phyloP scores from a whole-genome alignment of 148 eudicot genomes.

The Camellia granthamiana region DNA sequence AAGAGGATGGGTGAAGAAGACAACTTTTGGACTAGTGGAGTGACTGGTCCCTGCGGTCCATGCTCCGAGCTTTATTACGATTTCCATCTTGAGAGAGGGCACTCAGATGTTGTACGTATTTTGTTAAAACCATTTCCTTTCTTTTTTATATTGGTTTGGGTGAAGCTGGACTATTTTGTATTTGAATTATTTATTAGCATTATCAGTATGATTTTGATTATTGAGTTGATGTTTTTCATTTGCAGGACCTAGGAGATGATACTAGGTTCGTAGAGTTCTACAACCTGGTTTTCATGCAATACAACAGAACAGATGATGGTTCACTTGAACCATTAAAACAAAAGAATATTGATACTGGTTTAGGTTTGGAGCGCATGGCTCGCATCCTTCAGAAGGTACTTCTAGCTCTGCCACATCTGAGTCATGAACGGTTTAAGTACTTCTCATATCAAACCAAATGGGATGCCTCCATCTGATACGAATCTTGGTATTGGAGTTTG shows the following conservation, averaged over 20 bases:
- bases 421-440: background rate
- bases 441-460: background rate
- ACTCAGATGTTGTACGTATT: conserved; percentile 64
- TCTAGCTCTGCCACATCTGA: background rate
- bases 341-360: conserved; percentile 94
- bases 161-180: background rate
- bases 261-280: conserved; percentile 94
- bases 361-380: conserved; percentile 95
- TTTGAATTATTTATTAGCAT: conserved; percentile 7
- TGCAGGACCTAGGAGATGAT: conserved; percentile 94
- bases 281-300: conserved; percentile 98
- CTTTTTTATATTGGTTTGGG: background rate
- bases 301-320: conserved; percentile 79
- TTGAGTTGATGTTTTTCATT: background rate
- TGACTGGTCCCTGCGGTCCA: conserved; percentile 97
- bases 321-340: conserved; percentile 88
- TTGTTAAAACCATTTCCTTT: background rate
- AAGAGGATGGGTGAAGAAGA: conserved; percentile 91
- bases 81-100: conserved; percentile 89
- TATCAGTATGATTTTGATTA: background rate
- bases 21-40: conserved; percentile 98
- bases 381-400: conserved; percentile 89
- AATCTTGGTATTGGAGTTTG: background rate
- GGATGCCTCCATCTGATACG: background rate
- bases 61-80: conserved; percentile 98